Evolutionary conservation across 2,329 filamentous ascomycete species (phyloP), one percentile per base, ranked within the genome.

Genomic region (Rhytidhysteron rufulum): DNA sequence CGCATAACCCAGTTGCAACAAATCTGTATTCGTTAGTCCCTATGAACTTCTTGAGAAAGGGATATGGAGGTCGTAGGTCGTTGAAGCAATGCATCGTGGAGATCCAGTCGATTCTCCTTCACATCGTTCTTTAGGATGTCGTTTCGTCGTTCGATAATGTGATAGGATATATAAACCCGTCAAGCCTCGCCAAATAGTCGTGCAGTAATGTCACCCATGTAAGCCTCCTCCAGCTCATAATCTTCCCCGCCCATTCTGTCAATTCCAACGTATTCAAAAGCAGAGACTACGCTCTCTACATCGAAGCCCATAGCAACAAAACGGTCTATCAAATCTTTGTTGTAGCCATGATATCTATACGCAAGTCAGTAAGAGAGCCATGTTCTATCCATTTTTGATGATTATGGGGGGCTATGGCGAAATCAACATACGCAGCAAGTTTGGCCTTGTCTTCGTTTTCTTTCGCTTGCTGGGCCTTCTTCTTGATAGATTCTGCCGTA

Each of bases 241-340:
- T 93, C 86, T 50, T 83, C 73, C 0, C 89, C 89, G 19, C 77
- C 78, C 51, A 85, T 88, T 15, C 79, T 79, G 47, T 91, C 86
- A 50, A 95, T 90, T 5, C 87, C 86, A 6, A 93, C 83, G 45
- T 78, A 86, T 38, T 84, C 76, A 57, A 96, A 95, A 0, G 88
- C 87, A 8, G 85, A 78, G 0, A 96, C 88, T 1, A 97, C 88
- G n/a, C 79, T 76, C 35, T 90, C 86, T 2, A 95, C 78, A 41
- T 88, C 83, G 54, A 97, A 97, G 9, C 91, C 91, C 91, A 97
- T 97, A 54, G 74, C 79, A 13, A 86, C 81, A 54, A 97, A 97
- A 4, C 85, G 79, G 56, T 93, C 82, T 49, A 97, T 80, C 30
- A 96, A 74, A 22, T 85, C 78, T 57, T 83, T 85, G 67, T 89